Evolutionary conservation across 139 green algal species (phyloP).

Genomic region (Spirogloea muscicola): DNA sequence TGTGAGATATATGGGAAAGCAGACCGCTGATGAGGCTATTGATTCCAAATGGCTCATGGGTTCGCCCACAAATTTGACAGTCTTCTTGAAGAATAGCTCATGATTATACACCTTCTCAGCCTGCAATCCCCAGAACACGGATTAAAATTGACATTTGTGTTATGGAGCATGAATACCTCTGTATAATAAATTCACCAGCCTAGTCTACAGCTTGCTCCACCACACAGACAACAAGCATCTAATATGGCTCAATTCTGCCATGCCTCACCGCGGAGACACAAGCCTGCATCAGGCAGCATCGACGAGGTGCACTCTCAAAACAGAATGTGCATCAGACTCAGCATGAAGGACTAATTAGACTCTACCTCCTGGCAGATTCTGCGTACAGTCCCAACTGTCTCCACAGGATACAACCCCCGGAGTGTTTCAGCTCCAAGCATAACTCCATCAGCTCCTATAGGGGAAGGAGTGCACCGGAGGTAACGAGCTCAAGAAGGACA

Average conservation of each 20-base stretch:
- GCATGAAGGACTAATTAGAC: slow-evolving; percentile 46
- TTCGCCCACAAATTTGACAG: slow-evolving; percentile 40
- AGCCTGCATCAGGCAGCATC: too few relatives aligned
- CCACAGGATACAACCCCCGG: slow-evolving; percentile 66
- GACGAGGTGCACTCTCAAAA: too few relatives aligned
- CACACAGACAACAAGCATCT: too few relatives aligned
- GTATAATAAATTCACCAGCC: too few relatives aligned
- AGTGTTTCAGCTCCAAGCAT: slow-evolving; percentile 77
- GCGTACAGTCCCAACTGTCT: slow-evolving; percentile 68
- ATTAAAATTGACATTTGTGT: too few relatives aligned
- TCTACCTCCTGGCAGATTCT: slow-evolving; percentile 53
- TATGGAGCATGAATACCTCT: too few relatives aligned
- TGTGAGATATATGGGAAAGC: not conserved
- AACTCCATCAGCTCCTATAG: slow-evolving; percentile 59
- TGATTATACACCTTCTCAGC: slow-evolving; percentile 51
- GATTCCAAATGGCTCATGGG: slow-evolving; percentile 51
- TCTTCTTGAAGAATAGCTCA: slow-evolving; percentile 50
- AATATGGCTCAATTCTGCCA: too few relatives aligned
- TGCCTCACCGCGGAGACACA: too few relatives aligned
- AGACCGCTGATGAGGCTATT: slow-evolving; percentile 51
- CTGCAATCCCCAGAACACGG: slow-evolving; percentile 17
- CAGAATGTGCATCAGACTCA: too few relatives aligned
- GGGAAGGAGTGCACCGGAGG: too few relatives aligned
- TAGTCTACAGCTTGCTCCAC: too few relatives aligned
- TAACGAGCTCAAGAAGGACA: too few relatives aligned